Base-by-base conservation (phyloP, 495 filamentous ascomycete genomes). In the Terfezia boudieri region DNA sequence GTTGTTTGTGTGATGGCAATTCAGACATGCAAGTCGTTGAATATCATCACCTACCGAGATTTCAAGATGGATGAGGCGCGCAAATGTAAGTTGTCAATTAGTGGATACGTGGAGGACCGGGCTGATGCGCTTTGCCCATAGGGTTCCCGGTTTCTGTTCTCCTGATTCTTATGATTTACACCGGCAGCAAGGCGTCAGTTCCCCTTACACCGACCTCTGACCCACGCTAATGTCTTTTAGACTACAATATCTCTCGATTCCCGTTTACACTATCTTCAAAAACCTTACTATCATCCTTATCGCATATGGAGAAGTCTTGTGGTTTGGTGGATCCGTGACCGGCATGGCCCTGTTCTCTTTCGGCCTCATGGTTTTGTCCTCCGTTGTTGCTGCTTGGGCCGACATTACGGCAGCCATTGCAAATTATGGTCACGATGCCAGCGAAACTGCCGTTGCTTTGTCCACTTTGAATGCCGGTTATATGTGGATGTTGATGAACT, bases 201-300 rank as follows among this genome's bases (percentile, higher is more conserved):
- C n/a, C 11, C 11, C 11, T 22, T 51, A 14, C 41, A 14, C 2
- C 26, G 1, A 48, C 8, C 20, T 48, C 20, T 6, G 43, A 48
- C 9, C 43, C 43, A 48, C 2, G 43, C 43, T 20, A 32, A 32
- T 32, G 26, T 32, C 26, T 26, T 12, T 23, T 51, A 51, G 49
- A 20, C 80, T 99, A 51, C 88, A 95, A 68, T 96, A 79, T 71
- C 81, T 99, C 56, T 94, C 86, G 16, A 93, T 99, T 53, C 90
- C 90, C 11, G 90, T 99, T 4, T 99, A 99, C 72, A 99, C 90
- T 52, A 99, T 99, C 68, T 99, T 99, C 77, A 99, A 99, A 76
- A 99, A 99, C 68, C 68, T 99, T 73, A 96, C 90, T 52, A 99
- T 90, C 68, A 99, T 99, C 61, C 77, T 96, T 37, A 96, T 96